Base-by-base conservation (phyloP, 495 filamentous ascomycete genomes). In the Pseudevernia furfuracea region DNA sequence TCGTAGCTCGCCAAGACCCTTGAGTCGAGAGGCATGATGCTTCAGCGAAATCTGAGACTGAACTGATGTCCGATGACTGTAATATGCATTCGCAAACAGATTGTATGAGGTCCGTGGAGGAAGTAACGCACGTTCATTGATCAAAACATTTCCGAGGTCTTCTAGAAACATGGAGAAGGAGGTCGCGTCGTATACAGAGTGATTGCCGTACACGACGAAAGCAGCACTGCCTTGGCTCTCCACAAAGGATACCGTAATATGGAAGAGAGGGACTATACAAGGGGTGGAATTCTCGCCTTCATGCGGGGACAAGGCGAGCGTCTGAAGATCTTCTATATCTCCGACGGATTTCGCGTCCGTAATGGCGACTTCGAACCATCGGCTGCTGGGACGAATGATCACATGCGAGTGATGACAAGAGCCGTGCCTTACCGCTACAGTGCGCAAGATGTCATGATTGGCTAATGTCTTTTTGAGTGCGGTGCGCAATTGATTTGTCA, bases 21-120 rank as follows among this genome's bases (percentile, higher is more conserved):
- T 23, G 9, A 64, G 53, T 34, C 49, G 30, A 17, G 36, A 23
- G 25, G 46, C 21, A 34, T 64, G 53, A 14, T 38, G 36, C 17
- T 36, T 30, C 21, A 64, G 10, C 11, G 32, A 52, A 32, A 63
- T 37, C 39, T 67, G 59, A 15, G 68, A 70, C 2, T 57, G 67
- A 14, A 68, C 21, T 36, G 67, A 69, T 30, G 58, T 36, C 53
- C 60, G 58, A 62, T 70, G 67, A 21, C 56, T 52, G 25, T 64
- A 53, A 6, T 67, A 62, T 11, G 68, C 61, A 36, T 73, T 68
- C 34, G 70, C 64, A 59, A 72, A 71, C n/a, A 68, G 65, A 44
- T 68, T 68, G 61, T 63, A 70, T 0, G 70, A 59, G 10, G 62
- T 66, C 39, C 55, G n/a, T 2, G 17, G 15, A 5, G 55, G 44